phyloP scores from a whole-genome alignment of 345 rosid genomes.

The Aquilaria malaccensis region DNA sequence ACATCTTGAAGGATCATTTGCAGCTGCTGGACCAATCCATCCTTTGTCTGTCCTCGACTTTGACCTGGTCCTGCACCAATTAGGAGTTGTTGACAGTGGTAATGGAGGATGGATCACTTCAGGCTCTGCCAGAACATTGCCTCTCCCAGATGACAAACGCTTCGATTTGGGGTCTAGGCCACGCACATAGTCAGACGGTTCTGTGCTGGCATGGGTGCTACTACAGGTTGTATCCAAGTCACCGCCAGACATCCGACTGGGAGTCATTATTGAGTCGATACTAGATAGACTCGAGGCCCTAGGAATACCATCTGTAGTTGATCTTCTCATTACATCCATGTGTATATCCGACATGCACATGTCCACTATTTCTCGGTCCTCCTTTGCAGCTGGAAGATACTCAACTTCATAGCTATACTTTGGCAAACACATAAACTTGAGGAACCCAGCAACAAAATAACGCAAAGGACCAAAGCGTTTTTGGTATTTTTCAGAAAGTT shows the following conservation, averaged over 20 bases:
- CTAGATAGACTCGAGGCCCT: slow-evolving; percentile 97
- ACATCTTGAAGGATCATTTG: slow-evolving; percentile 66
- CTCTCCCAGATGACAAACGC: slow-evolving; percentile 77
- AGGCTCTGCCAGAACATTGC: slow-evolving; percentile 61
- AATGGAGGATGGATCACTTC: slow-evolving; percentile 88
- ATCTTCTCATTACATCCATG: slow-evolving; percentile 76
- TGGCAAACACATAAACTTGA: slow-evolving; percentile 92
- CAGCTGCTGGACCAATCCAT: slow-evolving; percentile 66
- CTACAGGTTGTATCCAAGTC: slow-evolving; percentile 64
- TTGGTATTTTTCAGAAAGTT: slow-evolving; percentile 91
- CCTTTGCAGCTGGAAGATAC: slow-evolving; percentile 79
- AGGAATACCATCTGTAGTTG: slow-evolving; percentile 76
- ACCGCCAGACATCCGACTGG: slow-evolving; percentile 68
- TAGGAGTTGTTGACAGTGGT: slow-evolving; percentile 80
- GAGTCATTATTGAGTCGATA: slow-evolving; percentile 92
- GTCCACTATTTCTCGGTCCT: slow-evolving; percentile 56
- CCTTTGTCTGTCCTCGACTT: slow-evolving; percentile 89
- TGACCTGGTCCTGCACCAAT: slow-evolving; percentile 96
- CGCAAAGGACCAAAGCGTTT: slow-evolving; percentile 95
- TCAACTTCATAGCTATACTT: slow-evolving; percentile 91
- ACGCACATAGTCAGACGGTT: slow-evolving; percentile 94
- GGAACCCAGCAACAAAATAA: slow-evolving; percentile 92
- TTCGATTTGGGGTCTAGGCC: slow-evolving; percentile 88
- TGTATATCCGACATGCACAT: slow-evolving; percentile 65
- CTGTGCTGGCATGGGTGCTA: slow-evolving; percentile 76